These are phyloP conservation scores for Eimeria tenella DNA, from an alignment of 169 alveolate species.

Conservation along the genomic window DNA sequence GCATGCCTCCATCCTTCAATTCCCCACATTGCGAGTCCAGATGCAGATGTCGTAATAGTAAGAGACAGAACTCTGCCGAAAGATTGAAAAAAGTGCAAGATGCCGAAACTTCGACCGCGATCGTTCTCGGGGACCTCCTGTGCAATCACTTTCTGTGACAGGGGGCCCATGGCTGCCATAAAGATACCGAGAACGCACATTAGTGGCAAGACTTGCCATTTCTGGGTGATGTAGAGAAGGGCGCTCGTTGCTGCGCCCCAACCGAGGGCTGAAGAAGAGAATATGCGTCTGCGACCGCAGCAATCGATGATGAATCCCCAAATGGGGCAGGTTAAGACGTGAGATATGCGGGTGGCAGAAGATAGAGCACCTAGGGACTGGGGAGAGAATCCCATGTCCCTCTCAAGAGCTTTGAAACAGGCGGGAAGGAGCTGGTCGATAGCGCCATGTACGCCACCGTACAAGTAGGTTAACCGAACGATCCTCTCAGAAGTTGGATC, in stretches of 20 bases:
- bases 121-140: conserved; percentile 86
- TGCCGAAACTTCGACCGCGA: conserved; percentile 88
- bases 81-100: conserved; percentile 87
- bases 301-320: conserved; percentile 93
- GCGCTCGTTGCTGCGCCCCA: conserved; percentile 89
- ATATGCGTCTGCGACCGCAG: conserved; percentile 74
- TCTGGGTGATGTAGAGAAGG: conserved; percentile 84
- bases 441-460: conserved; percentile 89
- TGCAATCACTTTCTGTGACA: conserved; percentile 89
- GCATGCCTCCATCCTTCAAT: conserved; percentile 74
- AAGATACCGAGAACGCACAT: conserved; percentile 88
- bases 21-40: conserved; percentile 34
- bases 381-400: conserved; percentile 90
- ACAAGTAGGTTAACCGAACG: conserved; percentile 40
- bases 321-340: conserved; percentile 89
- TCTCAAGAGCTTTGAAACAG: conserved; percentile 91
- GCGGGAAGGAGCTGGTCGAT: conserved; percentile 92
- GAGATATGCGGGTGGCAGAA: conserved; percentile 87
- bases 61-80: conserved; percentile 88
- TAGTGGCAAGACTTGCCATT: conserved; percentile 85
- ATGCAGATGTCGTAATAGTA: conserved; percentile 85
- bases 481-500: conserved; percentile 5
- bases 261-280: conserved; percentile 71
- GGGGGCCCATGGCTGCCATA: conserved; percentile 91
- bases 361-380: conserved; percentile 86